Evolutionary conservation across 441 rosid genomes (phyloP).

Genomic region (Euphorbia schlechtendalii): DNA sequence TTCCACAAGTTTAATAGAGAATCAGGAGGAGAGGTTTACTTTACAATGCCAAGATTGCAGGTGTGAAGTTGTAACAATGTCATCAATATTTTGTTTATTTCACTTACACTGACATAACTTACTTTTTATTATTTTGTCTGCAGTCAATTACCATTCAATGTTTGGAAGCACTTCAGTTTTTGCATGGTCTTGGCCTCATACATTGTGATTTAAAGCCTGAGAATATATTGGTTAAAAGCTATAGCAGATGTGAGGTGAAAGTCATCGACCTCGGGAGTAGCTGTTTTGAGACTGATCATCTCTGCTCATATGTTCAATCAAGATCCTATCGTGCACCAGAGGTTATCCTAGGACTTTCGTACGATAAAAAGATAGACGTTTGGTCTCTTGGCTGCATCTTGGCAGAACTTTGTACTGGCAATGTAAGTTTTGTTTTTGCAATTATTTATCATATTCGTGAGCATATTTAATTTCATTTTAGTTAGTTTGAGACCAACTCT

Average conservation of each 20-base stretch:
- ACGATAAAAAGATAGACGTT: constrained; percentile 85
- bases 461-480: neutral
- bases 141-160: constrained; percentile 95
- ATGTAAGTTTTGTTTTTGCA: constrained; percentile 47
- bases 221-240: constrained; percentile 91
- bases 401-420: constrained; percentile 96
- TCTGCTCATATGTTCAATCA: constrained; percentile 96
- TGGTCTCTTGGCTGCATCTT: constrained; percentile 99
- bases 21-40: constrained; percentile 98
- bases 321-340: constrained; percentile 98
- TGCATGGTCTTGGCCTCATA: constrained; percentile 89
- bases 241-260: constrained; percentile 95
- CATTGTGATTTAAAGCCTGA: constrained; percentile 96
- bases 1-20: constrained; percentile 96
- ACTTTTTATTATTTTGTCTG: constrained; percentile 30
- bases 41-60: constrained; percentile 99
- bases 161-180: constrained; percentile 81
- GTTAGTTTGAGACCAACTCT: neutral
- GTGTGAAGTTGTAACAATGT: constrained; percentile 31
- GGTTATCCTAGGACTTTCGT: constrained; percentile 86
- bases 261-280: constrained; percentile 99
- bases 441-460: neutral
- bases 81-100: constrained; percentile 14
- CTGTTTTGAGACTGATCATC: constrained; percentile 95
- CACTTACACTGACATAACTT: constrained; percentile 19